Percentiles rank a stretch among this genome's conserved stretches.
Evolutionary conservation across 208 protist species (phyloP).

Genomic region (Acanthamoeba lugdunensis): DNA sequence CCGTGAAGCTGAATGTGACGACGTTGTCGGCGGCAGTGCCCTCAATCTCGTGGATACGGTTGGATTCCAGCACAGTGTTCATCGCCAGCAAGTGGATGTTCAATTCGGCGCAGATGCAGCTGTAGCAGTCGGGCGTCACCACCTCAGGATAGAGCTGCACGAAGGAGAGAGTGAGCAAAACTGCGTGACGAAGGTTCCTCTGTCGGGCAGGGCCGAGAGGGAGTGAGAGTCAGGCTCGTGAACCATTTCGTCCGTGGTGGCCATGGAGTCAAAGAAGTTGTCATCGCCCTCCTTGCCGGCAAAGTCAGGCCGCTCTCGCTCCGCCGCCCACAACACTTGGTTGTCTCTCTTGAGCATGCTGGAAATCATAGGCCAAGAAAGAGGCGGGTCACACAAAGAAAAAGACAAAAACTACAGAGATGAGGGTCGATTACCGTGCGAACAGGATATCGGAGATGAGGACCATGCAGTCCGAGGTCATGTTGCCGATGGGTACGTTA

Average conservation of each 20-base stretch:
- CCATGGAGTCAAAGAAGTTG: constrained; percentile 78
- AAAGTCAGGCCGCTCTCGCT: constrained; percentile 84
- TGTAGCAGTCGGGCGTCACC: constrained; percentile 82
- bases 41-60: constrained; percentile 68
- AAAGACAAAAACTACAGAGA: background rate
- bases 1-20: constrained; percentile 44
- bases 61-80: constrained; percentile 85
- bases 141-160: constrained; percentile 77
- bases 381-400: background rate
- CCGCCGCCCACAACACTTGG: constrained; percentile 86
- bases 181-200: background rate
- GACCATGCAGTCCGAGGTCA: constrained; percentile 77
- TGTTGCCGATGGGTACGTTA: constrained; percentile 87
- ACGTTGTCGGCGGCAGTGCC: constrained; percentile 60
- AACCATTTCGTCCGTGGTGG: constrained; percentile 71
- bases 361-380: background rate
- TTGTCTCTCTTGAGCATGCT: constrained; percentile 76
- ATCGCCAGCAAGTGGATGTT: constrained; percentile 81
- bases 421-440: constrained; percentile 20
- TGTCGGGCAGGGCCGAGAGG: background rate
- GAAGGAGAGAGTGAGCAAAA: background rate
- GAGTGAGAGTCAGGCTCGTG: background rate
- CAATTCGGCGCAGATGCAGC: constrained; percentile 85
- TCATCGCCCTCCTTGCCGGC: constrained; percentile 87
- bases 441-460: constrained; percentile 81